These are phyloP conservation scores for Bolboschoenoplectus hybrid DNA, from an alignment of 202 grass and related monocot genomes.

Conservation along the genomic window DNA sequence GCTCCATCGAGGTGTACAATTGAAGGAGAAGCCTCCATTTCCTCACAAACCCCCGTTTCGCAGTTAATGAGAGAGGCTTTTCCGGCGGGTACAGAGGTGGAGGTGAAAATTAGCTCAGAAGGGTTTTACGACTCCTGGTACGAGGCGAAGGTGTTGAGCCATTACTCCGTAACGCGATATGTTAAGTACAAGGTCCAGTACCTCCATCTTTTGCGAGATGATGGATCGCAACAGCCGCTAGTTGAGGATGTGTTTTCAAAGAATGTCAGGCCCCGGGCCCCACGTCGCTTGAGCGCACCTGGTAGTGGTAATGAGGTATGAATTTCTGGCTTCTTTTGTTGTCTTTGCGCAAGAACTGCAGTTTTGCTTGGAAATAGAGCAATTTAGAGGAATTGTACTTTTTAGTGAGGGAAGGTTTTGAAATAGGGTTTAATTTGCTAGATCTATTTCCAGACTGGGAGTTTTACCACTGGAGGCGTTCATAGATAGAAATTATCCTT, in stretches of 20 bases:
- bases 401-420: background rate
- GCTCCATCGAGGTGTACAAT: background rate
- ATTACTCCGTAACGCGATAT: constrained; percentile 1
- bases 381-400: background rate
- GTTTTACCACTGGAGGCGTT: background rate
- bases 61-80: background rate
- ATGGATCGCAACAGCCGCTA: constrained; percentile 36
- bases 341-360: background rate
- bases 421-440: background rate
- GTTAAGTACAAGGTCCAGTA: constrained; percentile 44
- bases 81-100: constrained; percentile 47
- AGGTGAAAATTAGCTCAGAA: constrained; percentile 46
- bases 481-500: background rate
- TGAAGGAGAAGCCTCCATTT: background rate
- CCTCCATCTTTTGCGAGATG: constrained; percentile 37
- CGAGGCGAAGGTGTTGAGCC: constrained; percentile 50
- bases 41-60: background rate
- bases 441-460: background rate
- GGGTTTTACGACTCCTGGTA: constrained; percentile 59
- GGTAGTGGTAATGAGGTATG: background rate
- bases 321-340: background rate
- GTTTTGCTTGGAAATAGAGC: background rate
- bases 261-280: constrained; percentile 53
- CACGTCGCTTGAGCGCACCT: background rate
- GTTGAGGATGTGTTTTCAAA: constrained; percentile 38